phyloP scores from a whole-genome alignment of 495 filamentous ascomycete species.

The Lasiosphaeriaceae sp. region DNA sequence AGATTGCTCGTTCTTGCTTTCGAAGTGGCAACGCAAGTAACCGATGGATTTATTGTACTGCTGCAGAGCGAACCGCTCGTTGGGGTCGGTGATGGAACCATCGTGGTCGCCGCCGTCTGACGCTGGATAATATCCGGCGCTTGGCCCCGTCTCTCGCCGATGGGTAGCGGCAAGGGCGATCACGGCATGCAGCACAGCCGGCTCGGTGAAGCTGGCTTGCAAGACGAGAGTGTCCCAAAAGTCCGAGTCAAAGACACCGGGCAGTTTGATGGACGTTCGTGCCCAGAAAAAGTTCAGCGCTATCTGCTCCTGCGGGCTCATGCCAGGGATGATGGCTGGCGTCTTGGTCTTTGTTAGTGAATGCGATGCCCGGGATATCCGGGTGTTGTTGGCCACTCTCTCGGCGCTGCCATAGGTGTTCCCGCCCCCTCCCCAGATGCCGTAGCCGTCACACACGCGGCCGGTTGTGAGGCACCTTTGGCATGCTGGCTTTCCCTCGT shows the following conservation, averaged over 20 bases:
- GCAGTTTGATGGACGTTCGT: slow-evolving; percentile 39
- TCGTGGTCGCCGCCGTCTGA: background rate
- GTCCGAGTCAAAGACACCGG: slow-evolving; percentile 37
- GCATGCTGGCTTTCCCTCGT: slow-evolving; percentile 53
- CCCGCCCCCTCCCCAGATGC: slow-evolving; percentile 47
- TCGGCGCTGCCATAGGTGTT: slow-evolving; percentile 21
- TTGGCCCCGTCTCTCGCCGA: slow-evolving; percentile 22
- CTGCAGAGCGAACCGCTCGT: slow-evolving; percentile 33
- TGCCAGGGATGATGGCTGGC: slow-evolving; percentile 5
- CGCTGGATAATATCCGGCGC: background rate
- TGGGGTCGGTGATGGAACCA: background rate
- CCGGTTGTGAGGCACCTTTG: slow-evolving; percentile 51
- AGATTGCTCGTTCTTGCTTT: slow-evolving; percentile 17
- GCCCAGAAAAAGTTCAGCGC: slow-evolving; percentile 40
- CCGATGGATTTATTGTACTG: slow-evolving; percentile 46
- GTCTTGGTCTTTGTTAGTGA: background rate
- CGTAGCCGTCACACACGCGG: slow-evolving; percentile 56
- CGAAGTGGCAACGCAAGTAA: slow-evolving; percentile 31
- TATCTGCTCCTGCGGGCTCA: background rate
- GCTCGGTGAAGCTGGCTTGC: slow-evolving; percentile 42
- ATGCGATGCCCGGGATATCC: too few relatives aligned
- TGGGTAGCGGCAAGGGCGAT: slow-evolving; percentile 47
- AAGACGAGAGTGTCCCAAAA: slow-evolving; percentile 49
- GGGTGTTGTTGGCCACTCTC: background rate
- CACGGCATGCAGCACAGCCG: slow-evolving; percentile 49